Evolutionary conservation across 345 rosid species (phyloP).

Genomic region (Linum usitatissimum): DNA sequence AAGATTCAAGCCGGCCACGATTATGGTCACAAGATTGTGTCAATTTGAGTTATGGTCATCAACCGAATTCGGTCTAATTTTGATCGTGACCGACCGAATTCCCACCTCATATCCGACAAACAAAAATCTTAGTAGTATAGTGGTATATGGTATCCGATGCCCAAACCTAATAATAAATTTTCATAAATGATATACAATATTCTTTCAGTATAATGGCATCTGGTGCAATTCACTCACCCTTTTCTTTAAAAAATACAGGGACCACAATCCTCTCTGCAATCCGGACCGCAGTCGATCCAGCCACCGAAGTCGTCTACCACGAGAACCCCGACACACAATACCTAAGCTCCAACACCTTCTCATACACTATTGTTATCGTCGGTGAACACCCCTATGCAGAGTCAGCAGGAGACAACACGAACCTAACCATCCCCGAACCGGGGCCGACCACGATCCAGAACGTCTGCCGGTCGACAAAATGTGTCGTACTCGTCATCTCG

Average conservation of each 20-base stretch:
- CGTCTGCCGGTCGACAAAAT: conserved; percentile 40
- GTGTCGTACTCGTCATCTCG: conserved; percentile 46
- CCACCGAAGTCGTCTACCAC: conserved; percentile 37
- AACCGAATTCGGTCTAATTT: too few relatives aligned
- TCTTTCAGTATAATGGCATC: too few relatives aligned
- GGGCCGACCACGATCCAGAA: conserved; percentile 36
- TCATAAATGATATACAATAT: too few relatives aligned
- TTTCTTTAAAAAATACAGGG: conserved; percentile 33
- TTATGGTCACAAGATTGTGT: too few relatives aligned
- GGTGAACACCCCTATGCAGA: conserved; percentile 70
- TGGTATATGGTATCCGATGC: too few relatives aligned
- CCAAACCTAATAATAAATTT: too few relatives aligned
- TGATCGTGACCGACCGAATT: too few relatives aligned
- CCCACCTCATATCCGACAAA: too few relatives aligned
- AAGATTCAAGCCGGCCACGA: too few relatives aligned
- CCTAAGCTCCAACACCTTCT: conserved; percentile 32
- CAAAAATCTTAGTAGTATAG: too few relatives aligned
- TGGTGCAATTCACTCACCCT: too few relatives aligned
- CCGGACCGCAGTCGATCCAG: conserved; percentile 35
- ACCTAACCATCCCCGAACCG: conserved; percentile 37
- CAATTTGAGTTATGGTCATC: too few relatives aligned
- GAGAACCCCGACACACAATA: conserved; percentile 37
- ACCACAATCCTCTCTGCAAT: conserved; percentile 62
- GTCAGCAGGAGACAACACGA: conserved; percentile 45
- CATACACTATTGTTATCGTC: conserved; percentile 42